A percentile compares a stretch with the other conserved stretches of the same genome.
Conservation (phyloP, 768 basidiomycete genomes). For the Lyophyllum atratum region DNA sequence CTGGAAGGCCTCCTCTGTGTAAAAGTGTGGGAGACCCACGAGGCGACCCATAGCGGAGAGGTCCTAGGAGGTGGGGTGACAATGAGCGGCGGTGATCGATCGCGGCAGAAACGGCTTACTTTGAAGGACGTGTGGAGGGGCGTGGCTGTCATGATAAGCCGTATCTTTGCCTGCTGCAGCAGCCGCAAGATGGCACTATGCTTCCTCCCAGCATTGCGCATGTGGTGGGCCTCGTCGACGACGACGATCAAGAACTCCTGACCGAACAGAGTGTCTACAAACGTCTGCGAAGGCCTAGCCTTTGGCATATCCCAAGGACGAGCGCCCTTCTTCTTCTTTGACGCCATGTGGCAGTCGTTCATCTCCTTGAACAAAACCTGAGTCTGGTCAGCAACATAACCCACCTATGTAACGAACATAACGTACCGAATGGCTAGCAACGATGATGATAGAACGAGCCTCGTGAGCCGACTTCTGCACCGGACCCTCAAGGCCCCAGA, state of each 20-base stretch:
- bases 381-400: background rate
- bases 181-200: slow-evolving; percentile 15
- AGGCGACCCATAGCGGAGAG: slow-evolving; percentile 27
- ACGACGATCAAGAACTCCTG: slow-evolving; percentile 15
- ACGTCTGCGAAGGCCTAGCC: background rate
- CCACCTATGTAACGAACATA: background rate
- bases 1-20: slow-evolving; percentile 8
- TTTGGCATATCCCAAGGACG: slow-evolving; percentile 20
- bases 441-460: slow-evolving; percentile 14
- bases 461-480: slow-evolving; percentile 16
- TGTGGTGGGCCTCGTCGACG: slow-evolving; percentile 25
- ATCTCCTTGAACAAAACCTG: slow-evolving; percentile 18
- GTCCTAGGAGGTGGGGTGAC: slow-evolving; percentile 20
- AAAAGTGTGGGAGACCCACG: slow-evolving; percentile 25
- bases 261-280: slow-evolving; percentile 17
- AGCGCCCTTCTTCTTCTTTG: background rate
- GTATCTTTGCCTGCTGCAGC: slow-evolving; percentile 4
- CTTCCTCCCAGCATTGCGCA: slow-evolving; percentile 16
- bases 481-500: slow-evolving; percentile 21
- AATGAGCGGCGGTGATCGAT: background rate
- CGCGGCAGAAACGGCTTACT: slow-evolving; percentile 11
- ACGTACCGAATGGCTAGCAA: slow-evolving; percentile 29
- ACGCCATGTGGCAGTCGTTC: slow-evolving; percentile 7
- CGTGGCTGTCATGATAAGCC: slow-evolving; percentile 23
- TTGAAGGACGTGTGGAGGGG: slow-evolving; percentile 25